Percentiles rank a stretch among this genome's conserved stretches.
Evolutionary conservation across 225 moss, liverwort and hornwort species (phyloP).

Genomic region (Anthoceros angustus): DNA sequence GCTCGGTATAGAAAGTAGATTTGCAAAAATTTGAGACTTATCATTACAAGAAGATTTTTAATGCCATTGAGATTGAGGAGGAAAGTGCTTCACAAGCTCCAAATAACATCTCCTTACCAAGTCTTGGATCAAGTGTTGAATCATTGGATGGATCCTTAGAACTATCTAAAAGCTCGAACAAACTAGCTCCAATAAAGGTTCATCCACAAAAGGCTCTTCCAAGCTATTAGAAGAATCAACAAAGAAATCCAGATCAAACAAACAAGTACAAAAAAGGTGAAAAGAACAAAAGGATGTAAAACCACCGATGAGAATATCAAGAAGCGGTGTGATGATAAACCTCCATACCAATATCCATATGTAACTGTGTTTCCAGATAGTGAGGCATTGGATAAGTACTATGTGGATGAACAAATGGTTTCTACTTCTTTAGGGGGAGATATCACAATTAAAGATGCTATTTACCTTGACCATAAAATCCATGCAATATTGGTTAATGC

Average conservation of each 20-base stretch:
- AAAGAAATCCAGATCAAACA: background rate
- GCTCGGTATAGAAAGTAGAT: background rate
- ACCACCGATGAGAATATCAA: background rate
- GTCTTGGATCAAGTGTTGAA: background rate
- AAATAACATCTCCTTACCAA: background rate
- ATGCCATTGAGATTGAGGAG: background rate
- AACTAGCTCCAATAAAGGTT: background rate
- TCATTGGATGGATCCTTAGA: background rate
- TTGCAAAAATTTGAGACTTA: background rate
- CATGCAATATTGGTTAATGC: background rate
- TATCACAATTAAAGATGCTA: background rate
- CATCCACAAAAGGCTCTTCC: background rate
- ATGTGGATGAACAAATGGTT: background rate
- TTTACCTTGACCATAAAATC: background rate
- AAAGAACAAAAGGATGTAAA: background rate
- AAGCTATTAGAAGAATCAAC: background rate
- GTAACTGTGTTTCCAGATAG: background rate
- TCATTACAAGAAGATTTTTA: background rate
- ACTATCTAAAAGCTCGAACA: background rate
- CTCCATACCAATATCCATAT: background rate
- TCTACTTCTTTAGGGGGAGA: background rate
- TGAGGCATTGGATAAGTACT: background rate
- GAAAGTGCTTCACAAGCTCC: background rate
- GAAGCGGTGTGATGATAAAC: background rate
- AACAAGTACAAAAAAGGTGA: background rate